Percentiles rank a stretch among this genome's conserved stretches.
phyloP scores from a whole-genome alignment of 176 grass and related monocot species.

The Oryza australiensis region DNA sequence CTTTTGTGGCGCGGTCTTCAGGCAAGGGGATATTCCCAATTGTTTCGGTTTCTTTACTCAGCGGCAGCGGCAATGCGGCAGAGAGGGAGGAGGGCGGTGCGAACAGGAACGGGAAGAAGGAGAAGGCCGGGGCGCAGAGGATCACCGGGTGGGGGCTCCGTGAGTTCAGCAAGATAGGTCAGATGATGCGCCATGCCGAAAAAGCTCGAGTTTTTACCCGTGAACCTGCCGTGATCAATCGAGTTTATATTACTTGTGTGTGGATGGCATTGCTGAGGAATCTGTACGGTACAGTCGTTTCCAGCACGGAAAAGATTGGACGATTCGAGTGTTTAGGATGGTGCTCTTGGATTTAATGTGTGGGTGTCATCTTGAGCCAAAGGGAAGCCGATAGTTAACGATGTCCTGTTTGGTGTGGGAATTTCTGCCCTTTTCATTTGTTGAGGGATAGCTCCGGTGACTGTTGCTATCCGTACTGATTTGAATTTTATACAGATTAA shows the following conservation, averaged over 20 bases:
- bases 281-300: neutral
- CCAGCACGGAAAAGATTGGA: neutral
- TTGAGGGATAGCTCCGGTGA: neutral
- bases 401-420: neutral
- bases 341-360: conserved; percentile 8
- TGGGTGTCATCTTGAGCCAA: neutral
- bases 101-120: conserved; percentile 64
- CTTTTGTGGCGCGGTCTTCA: neutral
- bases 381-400: neutral
- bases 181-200: conserved; percentile 9
- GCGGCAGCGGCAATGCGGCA: conserved; percentile 35
- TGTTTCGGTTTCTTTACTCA: conserved; percentile 26
- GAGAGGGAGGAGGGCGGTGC: conserved; percentile 41
- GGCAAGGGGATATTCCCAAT: conserved; percentile 13
- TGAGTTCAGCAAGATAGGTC: conserved; percentile 90
- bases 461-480: conserved; percentile 2
- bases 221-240: neutral
- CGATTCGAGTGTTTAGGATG: neutral
- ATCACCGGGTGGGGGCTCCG: conserved; percentile 89
- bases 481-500: neutral
- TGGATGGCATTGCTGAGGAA: neutral
- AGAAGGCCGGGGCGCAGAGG: conserved; percentile 49
- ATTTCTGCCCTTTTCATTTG: neutral
- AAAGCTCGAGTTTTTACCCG: neutral
- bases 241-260: neutral